Evolutionary conservation across 1,284 basidiomycete species (phyloP), one percentile per base, ranked within the genome.

Genomic region (Paramarasmius palmivorus): DNA sequence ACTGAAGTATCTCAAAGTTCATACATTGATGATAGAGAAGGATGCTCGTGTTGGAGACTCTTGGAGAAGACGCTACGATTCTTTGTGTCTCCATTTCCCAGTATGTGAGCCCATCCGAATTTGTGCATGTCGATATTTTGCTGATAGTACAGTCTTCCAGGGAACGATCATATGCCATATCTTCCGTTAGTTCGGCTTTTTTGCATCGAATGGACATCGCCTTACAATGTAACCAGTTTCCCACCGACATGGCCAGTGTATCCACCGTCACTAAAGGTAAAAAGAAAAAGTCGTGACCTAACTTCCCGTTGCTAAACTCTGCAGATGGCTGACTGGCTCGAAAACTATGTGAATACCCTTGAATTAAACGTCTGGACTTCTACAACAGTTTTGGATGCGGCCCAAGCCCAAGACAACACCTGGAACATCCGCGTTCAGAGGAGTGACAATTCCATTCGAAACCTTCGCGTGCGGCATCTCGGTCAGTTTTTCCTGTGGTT

Each of bases 1-100:
- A 42, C 69, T 88, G 54, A 83, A 83, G 63, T 65, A 73, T 37
- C 65, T 86, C 6, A 83, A 75, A 29, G 69, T 88, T 15, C 65
- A 73, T 4, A 69, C 76, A 10, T 67, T 88, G 19, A 68, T 87
- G 12, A 65, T 87, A 29, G 85, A 88, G 63, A 74, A 71, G 57
- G 73, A 78, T 35, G 63, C 70, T 29, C 71, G 81, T 19, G 71
- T 85, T 14, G 84, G 83, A 0, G 78, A 85, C 61, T 77, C 77
- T 58, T 86, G 84, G 84, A 69, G 82, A 54, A 69, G 72, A 36
- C 69, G 86, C 20, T 86, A 87, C 60, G 74, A 83, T 57, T 78
- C 81, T 2, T 68, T 86, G 19, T 84, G 77, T 53, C 67, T 84
- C 39, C 79, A 84, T 61, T 79, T 81, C 61, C 75, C 79, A 2